phyloP scores from a whole-genome alignment of 495 filamentous ascomycete genomes.

The Staphylotrichum tortipilum region DNA sequence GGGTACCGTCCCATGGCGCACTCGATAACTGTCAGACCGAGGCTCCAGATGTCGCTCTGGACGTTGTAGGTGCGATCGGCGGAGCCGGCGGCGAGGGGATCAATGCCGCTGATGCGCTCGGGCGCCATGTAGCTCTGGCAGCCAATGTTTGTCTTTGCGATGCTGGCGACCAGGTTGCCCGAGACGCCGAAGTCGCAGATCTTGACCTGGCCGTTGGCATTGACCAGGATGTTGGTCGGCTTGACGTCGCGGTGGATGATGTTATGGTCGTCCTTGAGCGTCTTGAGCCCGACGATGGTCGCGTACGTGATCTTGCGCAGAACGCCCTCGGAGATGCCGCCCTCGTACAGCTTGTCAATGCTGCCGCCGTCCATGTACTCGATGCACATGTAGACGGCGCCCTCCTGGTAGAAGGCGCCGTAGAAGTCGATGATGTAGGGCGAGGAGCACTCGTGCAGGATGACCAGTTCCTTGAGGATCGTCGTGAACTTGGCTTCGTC shows the following conservation, averaged over 20 bases:
- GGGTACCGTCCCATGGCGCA: slow-evolving; percentile 93
- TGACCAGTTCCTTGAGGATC: slow-evolving; percentile 97
- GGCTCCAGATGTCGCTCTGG: slow-evolving; percentile 95
- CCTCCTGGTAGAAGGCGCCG: slow-evolving; percentile 98
- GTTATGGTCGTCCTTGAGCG: slow-evolving; percentile 95
- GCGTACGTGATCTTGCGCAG: slow-evolving; percentile 87
- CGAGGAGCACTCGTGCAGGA: slow-evolving; percentile 88
- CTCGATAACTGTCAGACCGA: slow-evolving; percentile 92
- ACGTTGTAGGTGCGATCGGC: slow-evolving; percentile 89
- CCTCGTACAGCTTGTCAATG: slow-evolving; percentile 92
- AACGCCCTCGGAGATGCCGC: slow-evolving; percentile 81
- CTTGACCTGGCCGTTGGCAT: slow-evolving; percentile 84
- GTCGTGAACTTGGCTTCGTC: slow-evolving; percentile 94
- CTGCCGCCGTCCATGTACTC: slow-evolving; percentile 99
- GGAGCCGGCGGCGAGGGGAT: slow-evolving; percentile 47
- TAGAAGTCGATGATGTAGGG: slow-evolving; percentile 98
- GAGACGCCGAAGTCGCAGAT: slow-evolving; percentile 99
- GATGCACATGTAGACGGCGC: slow-evolving; percentile 98
- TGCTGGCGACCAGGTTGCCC: slow-evolving; percentile 92
- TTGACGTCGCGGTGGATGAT: slow-evolving; percentile 99
- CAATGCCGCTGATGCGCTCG: slow-evolving; percentile 82
- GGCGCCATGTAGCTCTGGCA: slow-evolving; percentile 99
- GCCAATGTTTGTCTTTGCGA: slow-evolving; percentile 97
- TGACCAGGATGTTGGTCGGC: slow-evolving; percentile 93
- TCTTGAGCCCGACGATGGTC: slow-evolving; percentile 83